Percentiles rank a stretch among this genome's conserved stretches.
These are phyloP conservation scores for Tremella mesenterica DNA, from an alignment of 768 basidiomycete genomes.

Conservation along the genomic window DNA sequence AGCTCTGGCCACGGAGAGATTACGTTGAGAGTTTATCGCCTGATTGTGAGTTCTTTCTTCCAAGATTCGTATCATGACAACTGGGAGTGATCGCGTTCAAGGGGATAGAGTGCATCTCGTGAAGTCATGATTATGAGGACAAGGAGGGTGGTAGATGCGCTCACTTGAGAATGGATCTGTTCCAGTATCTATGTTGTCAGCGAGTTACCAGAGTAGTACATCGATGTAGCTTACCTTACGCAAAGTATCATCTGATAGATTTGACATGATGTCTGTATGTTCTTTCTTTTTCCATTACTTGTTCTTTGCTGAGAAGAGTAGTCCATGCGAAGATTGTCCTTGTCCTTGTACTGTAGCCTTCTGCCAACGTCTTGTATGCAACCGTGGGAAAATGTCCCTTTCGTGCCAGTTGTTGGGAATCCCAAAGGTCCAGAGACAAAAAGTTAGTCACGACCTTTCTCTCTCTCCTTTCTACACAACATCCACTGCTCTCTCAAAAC, in stretches of 20 bases:
- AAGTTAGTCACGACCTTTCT: too few relatives aligned
- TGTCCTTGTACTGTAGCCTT: too few relatives aligned
- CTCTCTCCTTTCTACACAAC: not conserved
- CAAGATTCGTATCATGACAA: not conserved
- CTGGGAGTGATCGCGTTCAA: not conserved
- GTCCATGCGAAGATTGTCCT: too few relatives aligned
- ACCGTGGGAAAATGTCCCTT: too few relatives aligned
- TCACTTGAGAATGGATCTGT: slow-evolving; percentile 79
- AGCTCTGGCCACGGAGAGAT: slow-evolving; percentile 62
- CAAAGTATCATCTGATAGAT: slow-evolving; percentile 69
- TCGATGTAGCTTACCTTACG: slow-evolving; percentile 54
- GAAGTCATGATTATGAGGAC: not conserved
- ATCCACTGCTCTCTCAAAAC: not conserved
- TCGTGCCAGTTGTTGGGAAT: too few relatives aligned
- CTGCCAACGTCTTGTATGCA: too few relatives aligned
- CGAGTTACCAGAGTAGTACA: not conserved
- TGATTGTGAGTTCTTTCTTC: slow-evolving; percentile 5
- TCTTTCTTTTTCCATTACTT: too few relatives aligned
- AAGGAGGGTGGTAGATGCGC: not conserved
- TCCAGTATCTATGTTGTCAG: slow-evolving; percentile 61
- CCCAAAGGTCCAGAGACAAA: too few relatives aligned
- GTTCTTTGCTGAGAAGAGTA: too few relatives aligned
- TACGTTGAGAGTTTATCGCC: slow-evolving; percentile 72
- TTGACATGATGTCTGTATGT: slow-evolving; percentile 48
- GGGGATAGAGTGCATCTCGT: not conserved